Evolutionary conservation across 2,329 filamentous ascomycete genomes (phyloP).

Genomic region (Phyllosticta paracitricarpa): DNA sequence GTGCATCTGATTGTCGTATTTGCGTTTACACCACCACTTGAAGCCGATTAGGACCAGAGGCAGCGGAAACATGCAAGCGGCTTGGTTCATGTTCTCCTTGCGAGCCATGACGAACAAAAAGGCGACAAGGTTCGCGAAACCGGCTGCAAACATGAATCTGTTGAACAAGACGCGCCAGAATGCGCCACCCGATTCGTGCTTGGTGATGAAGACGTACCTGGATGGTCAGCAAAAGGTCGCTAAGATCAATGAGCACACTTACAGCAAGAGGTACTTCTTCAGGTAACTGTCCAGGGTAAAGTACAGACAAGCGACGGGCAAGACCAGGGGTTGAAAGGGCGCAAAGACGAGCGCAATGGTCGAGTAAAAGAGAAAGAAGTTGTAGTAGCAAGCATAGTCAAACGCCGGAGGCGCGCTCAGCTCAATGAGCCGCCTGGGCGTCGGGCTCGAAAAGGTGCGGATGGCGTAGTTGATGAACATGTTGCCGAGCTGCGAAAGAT

Average conservation of each 20-base stretch:
- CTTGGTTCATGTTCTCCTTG: constrained; percentile 46
- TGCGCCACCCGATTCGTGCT: constrained; percentile 87
- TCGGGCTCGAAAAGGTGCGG: constrained; percentile 76
- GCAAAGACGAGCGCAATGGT: constrained; percentile 82
- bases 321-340: constrained; percentile 74
- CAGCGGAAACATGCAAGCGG: constrained; percentile 62
- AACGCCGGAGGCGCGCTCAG: constrained; percentile 86
- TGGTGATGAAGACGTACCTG: constrained; percentile 79
- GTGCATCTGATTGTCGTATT: constrained; percentile 69
- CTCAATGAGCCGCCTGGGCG: constrained; percentile 83
- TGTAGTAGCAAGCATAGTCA: constrained; percentile 95
- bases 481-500: constrained; percentile 80
- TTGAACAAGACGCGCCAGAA: constrained; percentile 93
- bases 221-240: neutral
- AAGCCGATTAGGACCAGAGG: constrained; percentile 71
- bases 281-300: constrained; percentile 78
- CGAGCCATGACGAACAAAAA: constrained; percentile 65
- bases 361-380: constrained; percentile 91
- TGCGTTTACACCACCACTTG: constrained; percentile 70
- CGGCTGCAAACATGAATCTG: constrained; percentile 72
- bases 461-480: constrained; percentile 76
- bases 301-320: constrained; percentile 81
- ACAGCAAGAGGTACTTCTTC: constrained; percentile 91
- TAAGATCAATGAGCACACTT: constrained; percentile 11
- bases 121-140: constrained; percentile 70